Conservation (phyloP, 129 eudicot species). For the Saussurea involucrata region DNA sequence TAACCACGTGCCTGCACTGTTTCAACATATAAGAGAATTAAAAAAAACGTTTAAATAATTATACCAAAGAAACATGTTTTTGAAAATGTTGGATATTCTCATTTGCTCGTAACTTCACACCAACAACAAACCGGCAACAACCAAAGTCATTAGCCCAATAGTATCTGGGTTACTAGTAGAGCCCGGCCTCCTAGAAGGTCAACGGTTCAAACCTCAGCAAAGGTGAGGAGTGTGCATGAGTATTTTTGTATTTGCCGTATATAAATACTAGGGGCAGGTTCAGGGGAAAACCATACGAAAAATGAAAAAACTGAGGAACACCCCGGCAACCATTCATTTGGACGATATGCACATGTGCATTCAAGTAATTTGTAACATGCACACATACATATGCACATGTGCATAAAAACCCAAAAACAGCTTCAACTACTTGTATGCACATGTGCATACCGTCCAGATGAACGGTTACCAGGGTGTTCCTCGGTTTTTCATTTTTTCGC, state of each 20-base stretch:
- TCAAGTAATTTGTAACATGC: too few relatives aligned
- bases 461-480: not conserved
- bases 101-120: not conserved
- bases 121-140: not conserved
- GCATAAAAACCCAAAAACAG: not conserved
- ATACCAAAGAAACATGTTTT: not conserved
- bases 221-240: not conserved
- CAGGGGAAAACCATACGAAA: too few relatives aligned
- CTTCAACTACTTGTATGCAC: not conserved
- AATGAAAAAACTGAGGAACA: too few relatives aligned
- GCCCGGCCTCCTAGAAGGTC: not conserved
- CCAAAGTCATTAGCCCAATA: not conserved
- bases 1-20: conserved; percentile 93
- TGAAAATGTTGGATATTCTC: not conserved
- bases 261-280: too few relatives aligned
- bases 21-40: not conserved
- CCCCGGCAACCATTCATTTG: not conserved
- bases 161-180: not conserved
- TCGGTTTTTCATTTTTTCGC: not conserved
- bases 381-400: not conserved
- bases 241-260: too few relatives aligned
- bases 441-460: not conserved
- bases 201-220: not conserved
- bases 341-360: not conserved
- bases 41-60: not conserved